Evolutionary conservation across 805 yeast species (phyloP).

Genomic region (Candida insectalens): DNA sequence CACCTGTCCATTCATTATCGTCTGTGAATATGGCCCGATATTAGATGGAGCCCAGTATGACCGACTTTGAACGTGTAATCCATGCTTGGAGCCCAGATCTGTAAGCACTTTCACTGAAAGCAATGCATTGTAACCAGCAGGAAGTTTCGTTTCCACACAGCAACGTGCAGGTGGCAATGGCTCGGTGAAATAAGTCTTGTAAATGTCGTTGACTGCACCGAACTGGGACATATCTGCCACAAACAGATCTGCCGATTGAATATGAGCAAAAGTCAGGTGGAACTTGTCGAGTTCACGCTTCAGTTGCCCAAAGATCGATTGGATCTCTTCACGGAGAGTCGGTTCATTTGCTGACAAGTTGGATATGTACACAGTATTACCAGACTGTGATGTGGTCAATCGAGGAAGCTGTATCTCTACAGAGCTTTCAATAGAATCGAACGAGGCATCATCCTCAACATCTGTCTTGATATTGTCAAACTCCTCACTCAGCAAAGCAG

Average conservation of each 20-base stretch:
- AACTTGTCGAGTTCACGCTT: constrained; percentile 22
- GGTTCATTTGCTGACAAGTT: constrained; percentile 28
- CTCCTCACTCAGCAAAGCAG: constrained; percentile 30
- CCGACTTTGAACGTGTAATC: constrained; percentile 84
- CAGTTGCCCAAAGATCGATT: constrained; percentile 39
- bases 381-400: constrained; percentile 10
- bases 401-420: too few relatives aligned
- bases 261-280: constrained; percentile 30
- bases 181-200: constrained; percentile 42
- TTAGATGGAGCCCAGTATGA: constrained; percentile 99
- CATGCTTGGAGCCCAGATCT: constrained; percentile 34
- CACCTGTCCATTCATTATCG: constrained; percentile 42
- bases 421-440: too few relatives aligned
- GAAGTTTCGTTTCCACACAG: constrained; percentile 58
- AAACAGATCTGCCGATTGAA: constrained; percentile 52
- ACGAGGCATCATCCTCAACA: not conserved
- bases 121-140: constrained; percentile 31
- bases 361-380: constrained; percentile 30
- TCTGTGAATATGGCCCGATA: constrained; percentile 95
- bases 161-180: constrained; percentile 84
- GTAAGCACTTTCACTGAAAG: constrained; percentile 50
- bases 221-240: constrained; percentile 61
- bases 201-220: constrained; percentile 48
- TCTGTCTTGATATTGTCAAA: constrained; percentile 22
- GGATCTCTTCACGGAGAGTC: constrained; percentile 33